Evolutionary conservation across 106 monocot species (phyloP), one percentile per base, ranked within the genome.

Genomic region (Alisma plantagoaquatica): DNA sequence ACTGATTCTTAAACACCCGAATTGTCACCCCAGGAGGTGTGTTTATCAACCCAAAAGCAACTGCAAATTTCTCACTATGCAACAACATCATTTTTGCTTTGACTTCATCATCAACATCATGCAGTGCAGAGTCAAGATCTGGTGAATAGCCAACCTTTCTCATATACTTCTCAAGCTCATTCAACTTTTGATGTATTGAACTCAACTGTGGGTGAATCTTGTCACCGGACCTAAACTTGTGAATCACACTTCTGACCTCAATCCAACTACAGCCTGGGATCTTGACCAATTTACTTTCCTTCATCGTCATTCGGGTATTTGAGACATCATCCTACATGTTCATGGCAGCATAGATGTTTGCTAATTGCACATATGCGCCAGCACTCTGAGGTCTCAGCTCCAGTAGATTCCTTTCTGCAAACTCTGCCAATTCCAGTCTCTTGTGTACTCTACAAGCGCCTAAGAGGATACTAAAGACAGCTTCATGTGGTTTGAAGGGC

Each of bases 201-300:
- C 75, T 26, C 27, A 80, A 27, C 42, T 80, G 61, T 1, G 61
- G 49, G 51, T 90, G 89, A 24, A 73, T 14, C 42, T 77, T 73
- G 31, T 90, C 89, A 3, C 75, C 73, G 7, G 83, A 79, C 35
- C 88, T 73, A 49, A 89, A 89, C 30, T 74, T 50, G 2, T 50
- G 49, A 7, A 70, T 25, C 10, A 46, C n/a, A 23, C 68, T 78
- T 25, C 57, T 69, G 22, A 79, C 33, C 55, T 78, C 70, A 26
- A 90, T 74, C 89, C 89, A 90, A 46, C 88, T 83, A 48, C 69
- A 83, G 0, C 83, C 89, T 23, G 83, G 89, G 14, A 47, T 62
- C 70, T 90, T 90, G 11, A 77, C 74, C 0, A 66, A 54, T 24
- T 44, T 71, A 48, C 71, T 79, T 33, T 71, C 69, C 31, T 72